Evolutionary conservation across 2,329 filamentous ascomycete species (phyloP), one percentile per base, ranked within the genome.

Genomic region (Tolypocladium album): DNA sequence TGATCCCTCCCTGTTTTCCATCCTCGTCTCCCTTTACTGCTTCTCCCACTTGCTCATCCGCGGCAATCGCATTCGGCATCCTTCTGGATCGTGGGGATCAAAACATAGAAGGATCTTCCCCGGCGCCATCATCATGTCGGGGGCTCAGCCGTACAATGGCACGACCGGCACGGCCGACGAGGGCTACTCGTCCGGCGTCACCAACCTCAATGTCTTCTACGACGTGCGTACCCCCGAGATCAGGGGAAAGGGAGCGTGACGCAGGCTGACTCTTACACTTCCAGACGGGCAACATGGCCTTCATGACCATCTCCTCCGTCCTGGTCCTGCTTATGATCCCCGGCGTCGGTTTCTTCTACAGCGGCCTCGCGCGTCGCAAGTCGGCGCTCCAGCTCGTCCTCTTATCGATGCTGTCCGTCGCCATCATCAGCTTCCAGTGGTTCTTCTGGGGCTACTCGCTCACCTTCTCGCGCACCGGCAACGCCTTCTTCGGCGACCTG

Each of bases 401-500:
- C 82, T 82, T 96, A 4, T 89, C 89, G 17, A 83, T 96, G 77
- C 88, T 96, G 78, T 87, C 89, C 20, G 84, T 88, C 4, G 89
- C 85, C 13, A 85, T 95, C 64, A 85, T 92, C 62, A 87, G 86
- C 57, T 95, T 96, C 76, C 90, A 96, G 71, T 96, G 92, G 91
- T 96, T 95, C 79, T 93, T 96, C 79, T 96, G 91, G 91, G 91
- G 91, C 56, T 96, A 93, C 74, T 93, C 89, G 13, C 78, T 96
- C 58, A 82, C 90, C 63, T 96, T 95, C 75, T 92, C 89, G 8
- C 89, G 92, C 74, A 84, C 84, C 27, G 89, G 89, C 61, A 88
- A 88, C 66, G 80, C 80, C 64, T 96, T 86, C 78, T 88, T 96
- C 62, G 91, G 91, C 55, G 83, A 92, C 65, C 80, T 96, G 56